Evolutionary conservation across 257 asterid species (phyloP).

Genomic region (Orobanche coerulescens): DNA sequence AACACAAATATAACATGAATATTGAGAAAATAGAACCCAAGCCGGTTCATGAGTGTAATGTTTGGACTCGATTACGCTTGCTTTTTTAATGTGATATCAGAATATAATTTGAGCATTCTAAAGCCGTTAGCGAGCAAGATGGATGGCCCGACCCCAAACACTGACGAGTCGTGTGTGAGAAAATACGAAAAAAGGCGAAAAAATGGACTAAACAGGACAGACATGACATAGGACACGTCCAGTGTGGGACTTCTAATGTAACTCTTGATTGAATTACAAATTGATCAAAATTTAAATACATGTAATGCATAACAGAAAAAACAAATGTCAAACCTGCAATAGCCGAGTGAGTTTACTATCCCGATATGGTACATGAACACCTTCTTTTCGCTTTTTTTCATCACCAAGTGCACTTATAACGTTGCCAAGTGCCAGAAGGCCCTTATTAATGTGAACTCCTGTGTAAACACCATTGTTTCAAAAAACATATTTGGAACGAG

Average conservation of each 20-base stretch:
- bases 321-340: conserved; percentile 60
- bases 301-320: neutral
- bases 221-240: no score
- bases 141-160: no score
- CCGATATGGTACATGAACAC: conserved; percentile 91
- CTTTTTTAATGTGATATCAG: no score
- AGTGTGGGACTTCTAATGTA: no score
- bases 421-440: conserved; percentile 97
- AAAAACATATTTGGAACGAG: conserved; percentile 8
- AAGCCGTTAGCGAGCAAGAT: no score
- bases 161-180: no score
- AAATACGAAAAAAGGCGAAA: no score
- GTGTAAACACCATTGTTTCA: conserved; percentile 19
- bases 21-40: neutral
- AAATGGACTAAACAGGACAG: no score
- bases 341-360: conserved; percentile 99
- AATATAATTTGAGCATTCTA: no score
- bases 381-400: conserved; percentile 94
- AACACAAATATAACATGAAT: neutral
- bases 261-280: no score
- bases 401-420: conserved; percentile 99
- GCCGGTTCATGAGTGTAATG: neutral
- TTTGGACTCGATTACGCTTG: neutral
- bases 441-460: conserved; percentile 99
- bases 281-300: neutral